Evolutionary conservation across 768 basidiomycete genomes (phyloP), one percentile per base, ranked within the genome.

Genomic region (Collybia mongolica): DNA sequence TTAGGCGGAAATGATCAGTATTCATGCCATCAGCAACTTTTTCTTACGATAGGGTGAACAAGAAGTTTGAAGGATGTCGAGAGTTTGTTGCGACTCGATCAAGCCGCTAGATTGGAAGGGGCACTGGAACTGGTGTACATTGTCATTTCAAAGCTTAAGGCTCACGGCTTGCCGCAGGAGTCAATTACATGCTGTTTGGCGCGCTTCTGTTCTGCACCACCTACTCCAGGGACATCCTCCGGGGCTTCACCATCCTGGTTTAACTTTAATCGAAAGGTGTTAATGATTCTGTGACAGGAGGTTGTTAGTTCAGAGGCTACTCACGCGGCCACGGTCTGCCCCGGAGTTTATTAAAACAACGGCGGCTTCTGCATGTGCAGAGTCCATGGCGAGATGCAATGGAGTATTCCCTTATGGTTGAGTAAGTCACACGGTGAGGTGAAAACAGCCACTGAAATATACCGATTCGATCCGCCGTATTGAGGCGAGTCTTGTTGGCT

Each of bases 321-420:
- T 56, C 69, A 95, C 94, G 59, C 91, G 79, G 56, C 80, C 81
- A 24, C 96, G 84, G 75, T 98, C 96, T 6, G 95, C 95, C 17
- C 96, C 96, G 40, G 93, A 95, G 64, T 96, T 92, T 52, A 99
- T 96, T 44, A 99, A 77, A 44, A 89, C 66, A 2, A 93, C 89
- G 8, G 96, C 96, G 14, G 85, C 89, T 63, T 93, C 86, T 12
- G 91, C 96, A 63, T 98, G 90, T 15, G 87, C 96, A 47, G 90
- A 93, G 60, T 99, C 96, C 87, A 99, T 89, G 15, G 96, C 95
- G 26, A 99, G 82, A 75, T 99, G 97, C 32, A 99, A 72, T 2
- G 97, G 93, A 1, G 97, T 98, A 63, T 98, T 97, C 44, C 96
- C 95, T 90, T 61, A 46, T 32, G 23, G 43, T 26, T 47, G 14